These are phyloP conservation scores for Blakeslea trispora DNA, from an alignment of 371 early-diverging fungal genomes.

Conservation along the genomic window DNA sequence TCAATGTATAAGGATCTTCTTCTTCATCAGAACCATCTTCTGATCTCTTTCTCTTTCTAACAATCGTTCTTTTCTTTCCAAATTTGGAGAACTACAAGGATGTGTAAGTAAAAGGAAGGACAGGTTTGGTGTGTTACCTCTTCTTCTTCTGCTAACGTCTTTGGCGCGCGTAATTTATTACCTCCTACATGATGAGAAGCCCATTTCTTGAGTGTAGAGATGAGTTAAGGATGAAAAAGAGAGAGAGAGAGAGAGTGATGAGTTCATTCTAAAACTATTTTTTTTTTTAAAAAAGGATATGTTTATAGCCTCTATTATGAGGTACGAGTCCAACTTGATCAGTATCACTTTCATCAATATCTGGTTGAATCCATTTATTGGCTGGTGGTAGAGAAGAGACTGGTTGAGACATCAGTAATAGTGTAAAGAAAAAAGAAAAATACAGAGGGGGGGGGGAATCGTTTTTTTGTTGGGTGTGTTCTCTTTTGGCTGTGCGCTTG, in stretches of 20 bases:
- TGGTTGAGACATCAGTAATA: too few species aligned
- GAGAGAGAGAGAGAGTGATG: too few species aligned
- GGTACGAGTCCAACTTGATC: slow-evolving; percentile 52
- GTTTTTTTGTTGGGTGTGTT: too few species aligned
- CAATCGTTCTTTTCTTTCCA: slow-evolving; percentile 41
- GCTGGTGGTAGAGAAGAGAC: slow-evolving; percentile 18
- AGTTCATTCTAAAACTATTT: background rate
- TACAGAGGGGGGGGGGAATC: too few species aligned
- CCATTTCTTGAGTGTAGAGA: slow-evolving; percentile 47
- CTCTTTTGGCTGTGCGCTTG: too few species aligned
- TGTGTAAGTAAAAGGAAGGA: too few species aligned
- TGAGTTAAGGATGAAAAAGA: slow-evolving; percentile 42
- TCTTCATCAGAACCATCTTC: slow-evolving; percentile 50
- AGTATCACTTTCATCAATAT: slow-evolving; percentile 38
- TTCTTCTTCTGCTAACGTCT: slow-evolving; percentile 37
- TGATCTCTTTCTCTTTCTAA: slow-evolving; percentile 41
- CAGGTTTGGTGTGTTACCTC: slow-evolving; percentile 32
- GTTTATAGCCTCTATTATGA: slow-evolving; percentile 60
- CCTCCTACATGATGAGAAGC: slow-evolving; percentile 41
- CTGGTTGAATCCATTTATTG: slow-evolving; percentile 30
- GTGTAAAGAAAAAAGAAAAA: too few species aligned
- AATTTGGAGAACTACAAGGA: slow-evolving; percentile 34
- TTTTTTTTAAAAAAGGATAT: slow-evolving; percentile 52
- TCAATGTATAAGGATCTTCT: slow-evolving; percentile 54
- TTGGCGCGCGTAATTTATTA: slow-evolving; percentile 43